Evolutionary conservation across 441 rosid species (phyloP).

Genomic region (Populus tomentosa): DNA sequence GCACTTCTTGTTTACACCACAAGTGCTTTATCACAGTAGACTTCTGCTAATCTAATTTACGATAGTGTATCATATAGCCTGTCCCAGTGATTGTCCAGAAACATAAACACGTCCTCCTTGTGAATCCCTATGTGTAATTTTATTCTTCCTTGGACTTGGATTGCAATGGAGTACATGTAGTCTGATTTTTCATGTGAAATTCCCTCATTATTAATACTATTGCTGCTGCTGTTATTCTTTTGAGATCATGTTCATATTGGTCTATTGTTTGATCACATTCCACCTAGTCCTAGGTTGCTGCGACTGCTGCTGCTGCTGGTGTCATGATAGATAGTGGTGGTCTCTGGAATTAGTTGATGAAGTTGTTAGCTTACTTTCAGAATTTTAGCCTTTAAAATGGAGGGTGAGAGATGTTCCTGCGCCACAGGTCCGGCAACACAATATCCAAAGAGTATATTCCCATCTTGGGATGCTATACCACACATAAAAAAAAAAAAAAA

Average conservation of each 20-base stretch:
- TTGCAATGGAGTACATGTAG: neutral
- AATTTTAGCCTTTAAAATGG: no score
- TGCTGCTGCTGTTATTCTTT: neutral
- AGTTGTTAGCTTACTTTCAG: neutral
- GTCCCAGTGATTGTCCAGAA: neutral
- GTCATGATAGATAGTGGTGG: neutral
- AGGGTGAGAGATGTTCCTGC: no score
- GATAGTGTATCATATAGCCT: neutral
- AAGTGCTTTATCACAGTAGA: conserved; percentile 80
- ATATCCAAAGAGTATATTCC: neutral
- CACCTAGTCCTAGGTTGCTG: neutral
- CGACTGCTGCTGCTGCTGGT: no score
- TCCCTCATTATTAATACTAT: neutral
- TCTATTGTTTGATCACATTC: neutral
- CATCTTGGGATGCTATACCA: neutral
- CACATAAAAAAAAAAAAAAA: no score
- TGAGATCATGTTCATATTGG: neutral
- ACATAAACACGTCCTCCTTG: neutral
- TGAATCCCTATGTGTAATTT: neutral
- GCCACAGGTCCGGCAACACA: neutral
- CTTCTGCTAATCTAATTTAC: neutral
- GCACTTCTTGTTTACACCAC: conserved; percentile 95
- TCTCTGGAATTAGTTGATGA: neutral
- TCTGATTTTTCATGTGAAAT: neutral
- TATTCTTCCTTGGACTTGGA: neutral